Conservation (phyloP, 2,329 filamentous ascomycete genomes). For the Paracorniculantispora psalliotae region DNA sequence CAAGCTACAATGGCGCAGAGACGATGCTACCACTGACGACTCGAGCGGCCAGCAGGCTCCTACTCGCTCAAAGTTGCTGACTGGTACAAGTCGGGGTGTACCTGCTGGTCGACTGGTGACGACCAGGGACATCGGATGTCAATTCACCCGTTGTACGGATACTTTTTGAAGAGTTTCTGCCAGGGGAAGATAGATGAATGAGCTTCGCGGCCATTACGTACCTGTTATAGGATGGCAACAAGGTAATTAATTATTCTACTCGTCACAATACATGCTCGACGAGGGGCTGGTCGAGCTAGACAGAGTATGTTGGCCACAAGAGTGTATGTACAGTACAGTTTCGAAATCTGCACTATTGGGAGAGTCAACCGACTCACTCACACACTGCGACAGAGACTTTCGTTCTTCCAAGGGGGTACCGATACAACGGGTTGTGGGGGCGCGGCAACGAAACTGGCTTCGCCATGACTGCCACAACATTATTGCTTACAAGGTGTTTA, state of each 20-base stretch:
- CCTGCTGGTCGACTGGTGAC: background rate
- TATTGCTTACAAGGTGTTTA: background rate
- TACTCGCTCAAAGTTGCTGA: background rate
- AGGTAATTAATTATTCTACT: too few species aligned
- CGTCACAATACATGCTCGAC: too few species aligned
- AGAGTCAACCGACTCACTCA: too few species aligned
- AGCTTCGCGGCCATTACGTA: background rate
- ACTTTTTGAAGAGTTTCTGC: background rate
- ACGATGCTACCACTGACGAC: background rate
- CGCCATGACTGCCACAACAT: background rate
- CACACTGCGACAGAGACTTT: background rate
- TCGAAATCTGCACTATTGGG: too few species aligned
- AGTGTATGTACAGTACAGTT: too few species aligned
- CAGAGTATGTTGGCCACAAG: too few species aligned
- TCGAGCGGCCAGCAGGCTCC: background rate
- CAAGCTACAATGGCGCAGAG: background rate
- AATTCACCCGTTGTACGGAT: background rate
- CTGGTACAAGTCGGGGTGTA: conserved; percentile 1
- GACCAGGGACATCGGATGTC: background rate
- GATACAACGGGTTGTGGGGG: background rate
- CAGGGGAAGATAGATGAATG: background rate
- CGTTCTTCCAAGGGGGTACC: background rate
- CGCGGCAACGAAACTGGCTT: background rate
- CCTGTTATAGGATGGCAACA: background rate
- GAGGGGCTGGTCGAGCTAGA: too few species aligned